phyloP scores from a whole-genome alignment of 2,329 filamentous ascomycete genomes.

The Colletotrichum theobromicola region DNA sequence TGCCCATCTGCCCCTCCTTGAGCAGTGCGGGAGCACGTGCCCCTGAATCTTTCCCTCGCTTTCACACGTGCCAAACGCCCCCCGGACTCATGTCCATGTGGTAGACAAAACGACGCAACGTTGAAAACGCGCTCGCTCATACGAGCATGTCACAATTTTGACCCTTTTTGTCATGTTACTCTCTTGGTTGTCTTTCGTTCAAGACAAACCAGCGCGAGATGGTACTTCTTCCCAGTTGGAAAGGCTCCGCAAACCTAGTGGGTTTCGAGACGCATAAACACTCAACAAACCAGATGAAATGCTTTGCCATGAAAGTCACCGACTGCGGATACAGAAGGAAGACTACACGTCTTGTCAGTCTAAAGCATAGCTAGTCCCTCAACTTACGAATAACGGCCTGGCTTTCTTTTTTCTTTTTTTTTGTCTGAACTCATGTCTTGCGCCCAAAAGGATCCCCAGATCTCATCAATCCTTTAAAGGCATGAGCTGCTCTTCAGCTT shows the following conservation, averaged over 20 bases:
- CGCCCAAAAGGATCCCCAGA: neutral
- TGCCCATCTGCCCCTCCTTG: neutral
- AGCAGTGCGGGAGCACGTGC: conserved; percentile 1
- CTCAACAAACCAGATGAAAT: neutral
- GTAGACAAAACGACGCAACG: neutral
- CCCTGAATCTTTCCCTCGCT: neutral
- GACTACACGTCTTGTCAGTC: neutral
- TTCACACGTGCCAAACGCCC: conserved; percentile 13
- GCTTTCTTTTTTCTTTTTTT: no score
- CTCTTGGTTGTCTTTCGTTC: neutral
- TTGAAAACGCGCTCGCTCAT: neutral
- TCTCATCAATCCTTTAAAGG: neutral
- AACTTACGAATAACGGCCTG: neutral
- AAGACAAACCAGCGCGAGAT: neutral
- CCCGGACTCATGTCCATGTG: neutral
- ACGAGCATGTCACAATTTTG: neutral
- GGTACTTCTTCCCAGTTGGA: neutral
- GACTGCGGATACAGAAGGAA: neutral
- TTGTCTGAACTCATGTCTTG: no score
- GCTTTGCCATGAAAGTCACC: neutral
- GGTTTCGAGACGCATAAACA: neutral
- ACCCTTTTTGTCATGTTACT: neutral
- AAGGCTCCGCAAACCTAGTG: neutral
- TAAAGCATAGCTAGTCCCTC: neutral
- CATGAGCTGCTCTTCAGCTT: no score